Conservation (phyloP, 345 rosid genomes). For the Aquilaria sinensis region DNA sequence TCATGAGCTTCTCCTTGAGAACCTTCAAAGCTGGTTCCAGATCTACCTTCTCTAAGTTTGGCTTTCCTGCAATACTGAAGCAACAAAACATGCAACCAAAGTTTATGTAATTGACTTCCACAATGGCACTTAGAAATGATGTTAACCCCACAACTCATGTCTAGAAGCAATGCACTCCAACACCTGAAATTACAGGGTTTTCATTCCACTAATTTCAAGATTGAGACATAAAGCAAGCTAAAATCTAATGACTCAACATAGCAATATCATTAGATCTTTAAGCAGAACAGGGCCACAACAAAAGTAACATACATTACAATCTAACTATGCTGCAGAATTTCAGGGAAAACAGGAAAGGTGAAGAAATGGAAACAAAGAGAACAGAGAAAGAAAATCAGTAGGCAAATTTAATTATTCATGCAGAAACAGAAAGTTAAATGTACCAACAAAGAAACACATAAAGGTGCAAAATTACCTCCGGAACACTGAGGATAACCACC, state of each 20-base stretch:
- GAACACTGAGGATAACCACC: constrained; percentile 97
- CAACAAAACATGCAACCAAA: neutral
- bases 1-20: constrained; percentile 97
- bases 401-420: no score
- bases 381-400: neutral
- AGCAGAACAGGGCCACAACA: no score
- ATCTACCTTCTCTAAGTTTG: constrained; percentile 91
- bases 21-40: constrained; percentile 91
- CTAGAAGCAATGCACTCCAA: no score
- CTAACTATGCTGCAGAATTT: no score
- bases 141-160: no score
- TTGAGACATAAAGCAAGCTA: no score
- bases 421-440: neutral
- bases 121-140: neutral
- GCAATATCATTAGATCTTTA: no score
- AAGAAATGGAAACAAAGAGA: neutral
- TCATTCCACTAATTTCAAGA: no score
- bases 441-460: neutral
- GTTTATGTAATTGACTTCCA: neutral
- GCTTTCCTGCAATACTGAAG: constrained; percentile 91
- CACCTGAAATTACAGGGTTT: no score
- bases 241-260: no score
- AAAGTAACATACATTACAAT: no score
- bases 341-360: neutral
- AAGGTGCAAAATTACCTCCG: constrained; percentile 52